phyloP scores from a whole-genome alignment of 176 grass and related monocot genomes.

The Phoenix roebelenii region DNA sequence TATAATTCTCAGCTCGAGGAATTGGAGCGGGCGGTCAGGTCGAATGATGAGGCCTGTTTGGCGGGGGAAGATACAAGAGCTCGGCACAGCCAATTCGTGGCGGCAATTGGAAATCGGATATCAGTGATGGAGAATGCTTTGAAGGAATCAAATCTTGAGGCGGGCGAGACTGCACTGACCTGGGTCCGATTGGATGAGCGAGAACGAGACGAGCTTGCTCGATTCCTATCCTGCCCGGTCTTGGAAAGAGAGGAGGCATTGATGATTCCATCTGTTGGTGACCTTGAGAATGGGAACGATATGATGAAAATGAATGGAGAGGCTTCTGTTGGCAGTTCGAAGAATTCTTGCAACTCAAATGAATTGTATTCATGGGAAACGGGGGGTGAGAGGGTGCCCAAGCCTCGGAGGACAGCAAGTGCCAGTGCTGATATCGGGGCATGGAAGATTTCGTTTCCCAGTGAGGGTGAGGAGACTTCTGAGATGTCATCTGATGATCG shows the following conservation, averaged over 20 bases:
- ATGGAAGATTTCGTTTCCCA: slow-evolving; percentile 51
- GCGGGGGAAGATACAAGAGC: slow-evolving; percentile 59
- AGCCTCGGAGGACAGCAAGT: slow-evolving; percentile 53
- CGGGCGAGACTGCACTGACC: slow-evolving; percentile 25
- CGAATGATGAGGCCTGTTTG: slow-evolving; percentile 31
- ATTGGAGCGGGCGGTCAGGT: slow-evolving; percentile 46
- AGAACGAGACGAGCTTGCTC: slow-evolving; percentile 70
- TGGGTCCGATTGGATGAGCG: slow-evolving; percentile 66
- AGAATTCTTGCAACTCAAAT: slow-evolving; percentile 41
- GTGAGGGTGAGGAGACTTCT: slow-evolving; percentile 42
- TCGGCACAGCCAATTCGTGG: slow-evolving; percentile 52
- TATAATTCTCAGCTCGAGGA: slow-evolving; percentile 63
- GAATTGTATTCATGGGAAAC: slow-evolving; percentile 31
- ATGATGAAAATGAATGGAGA: slow-evolving; percentile 37
- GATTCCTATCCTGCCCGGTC: slow-evolving; percentile 36
- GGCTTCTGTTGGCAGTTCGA: slow-evolving; percentile 35
- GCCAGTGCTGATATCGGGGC: slow-evolving; percentile 59
- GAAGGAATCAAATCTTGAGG: slow-evolving; percentile 39
- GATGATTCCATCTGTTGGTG: slow-evolving; percentile 22
- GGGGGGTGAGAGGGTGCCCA: slow-evolving; percentile 27
- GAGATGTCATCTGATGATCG: slow-evolving; percentile 41
- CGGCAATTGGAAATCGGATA: slow-evolving; percentile 59
- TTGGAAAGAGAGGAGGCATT: slow-evolving; percentile 29
- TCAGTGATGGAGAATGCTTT: slow-evolving; percentile 57
- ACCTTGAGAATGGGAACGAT: slow-evolving; percentile 33